Evolutionary conservation across 1,284 basidiomycete genomes (phyloP), one percentile per base, ranked within the genome.

Genomic region (Lignosus rhinocerotis): DNA sequence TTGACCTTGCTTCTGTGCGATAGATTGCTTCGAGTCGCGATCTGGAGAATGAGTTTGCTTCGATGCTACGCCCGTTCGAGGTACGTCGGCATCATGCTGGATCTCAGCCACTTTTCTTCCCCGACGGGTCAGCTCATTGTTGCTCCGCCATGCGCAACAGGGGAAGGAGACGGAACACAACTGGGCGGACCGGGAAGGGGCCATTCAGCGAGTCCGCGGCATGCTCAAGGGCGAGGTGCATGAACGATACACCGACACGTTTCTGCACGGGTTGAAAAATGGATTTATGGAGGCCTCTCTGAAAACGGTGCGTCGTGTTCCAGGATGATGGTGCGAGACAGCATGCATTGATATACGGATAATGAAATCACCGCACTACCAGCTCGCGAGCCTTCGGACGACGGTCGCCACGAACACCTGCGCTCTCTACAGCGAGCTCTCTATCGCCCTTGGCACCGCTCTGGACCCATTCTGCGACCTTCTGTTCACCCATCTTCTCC

Each of bases 81-180:
- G 92, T 88, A 69, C 54, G 75, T 69, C 11, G 32, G 45, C 16
- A 42, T 39, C 42, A 31, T 6, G 48, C 38, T 17, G 33, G 55
- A 38, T 31, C 25, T 41, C 38, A n/a, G 42, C 31, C 46, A 11
- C 45, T 41, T 38, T 44, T 49, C 53, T 56, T 58, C 49, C 36
- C 42, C 31, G 9, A 7, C 14, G 52, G 44, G 16, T 32, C 59
- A 31, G 62, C 48, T 55, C 31, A 51, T 48, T 51, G 25, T 25
- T 25, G 25, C 25, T 25, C 25, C 25, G 25, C 25, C 55, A 56
- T 39, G 45, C 60, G 47, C 63, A 63, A 19, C 62, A 94, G 87
- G 95, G 94, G 16, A 97, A 88, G 75, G 97, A 99, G 76, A 94
- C 92, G 0, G 96, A 99, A 70, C 93, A 96, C 67, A 99, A 99